Percentiles rank a stretch among this genome's conserved stretches.
Conservation (phyloP, 305 asterid genomes). For the Fraxinus sp. region DNA sequence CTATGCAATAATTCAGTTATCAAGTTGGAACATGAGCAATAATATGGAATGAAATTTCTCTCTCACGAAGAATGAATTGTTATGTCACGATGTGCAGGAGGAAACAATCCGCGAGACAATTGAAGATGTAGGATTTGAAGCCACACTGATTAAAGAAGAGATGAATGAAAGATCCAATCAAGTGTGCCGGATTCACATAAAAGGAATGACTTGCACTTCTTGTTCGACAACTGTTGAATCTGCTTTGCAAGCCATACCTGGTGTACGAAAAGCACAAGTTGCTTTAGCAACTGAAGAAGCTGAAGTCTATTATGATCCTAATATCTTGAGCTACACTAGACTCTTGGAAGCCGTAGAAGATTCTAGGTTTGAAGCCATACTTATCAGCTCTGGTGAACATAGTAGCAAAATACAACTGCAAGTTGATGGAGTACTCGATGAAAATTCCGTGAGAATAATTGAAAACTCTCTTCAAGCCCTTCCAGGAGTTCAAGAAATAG, state of each 20-base stretch:
- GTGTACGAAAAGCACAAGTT: slow-evolving; percentile 61
- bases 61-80: not conserved
- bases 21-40: not conserved
- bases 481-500: slow-evolving; percentile 61
- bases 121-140: slow-evolving; percentile 76
- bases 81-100: slow-evolving; percentile 41
- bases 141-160: slow-evolving; percentile 46
- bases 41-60: not conserved
- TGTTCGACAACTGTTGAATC: slow-evolving; percentile 74
- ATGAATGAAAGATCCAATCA: slow-evolving; percentile 36
- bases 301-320: slow-evolving; percentile 64
- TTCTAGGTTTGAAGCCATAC: slow-evolving; percentile 57
- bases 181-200: slow-evolving; percentile 58
- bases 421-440: slow-evolving; percentile 53
- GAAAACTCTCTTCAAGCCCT: slow-evolving; percentile 57
- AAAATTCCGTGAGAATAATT: slow-evolving; percentile 46
- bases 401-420: slow-evolving; percentile 58
- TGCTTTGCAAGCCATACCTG: slow-evolving; percentile 44
- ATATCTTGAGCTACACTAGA: slow-evolving; percentile 35
- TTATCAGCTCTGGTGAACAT: slow-evolving; percentile 59
- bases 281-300: slow-evolving; percentile 82
- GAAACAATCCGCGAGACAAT: slow-evolving; percentile 67
- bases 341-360: slow-evolving; percentile 48
- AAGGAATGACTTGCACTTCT: slow-evolving; percentile 81
- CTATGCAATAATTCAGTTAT: not conserved